Conservation (phyloP, 768 basidiomycete species). For the Suillus americanus region DNA sequence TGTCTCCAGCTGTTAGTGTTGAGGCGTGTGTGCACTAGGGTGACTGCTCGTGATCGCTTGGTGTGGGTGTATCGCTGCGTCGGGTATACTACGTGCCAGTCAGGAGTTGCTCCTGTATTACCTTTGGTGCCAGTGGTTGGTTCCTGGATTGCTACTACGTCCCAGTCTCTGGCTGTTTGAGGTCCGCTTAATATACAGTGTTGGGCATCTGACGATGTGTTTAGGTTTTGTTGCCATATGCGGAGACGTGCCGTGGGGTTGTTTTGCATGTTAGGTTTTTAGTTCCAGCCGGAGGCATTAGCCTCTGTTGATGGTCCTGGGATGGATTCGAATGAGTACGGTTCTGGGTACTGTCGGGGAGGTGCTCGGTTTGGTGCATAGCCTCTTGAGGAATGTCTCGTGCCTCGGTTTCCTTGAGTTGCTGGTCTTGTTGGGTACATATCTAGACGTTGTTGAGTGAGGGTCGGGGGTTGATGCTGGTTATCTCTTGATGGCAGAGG, state of each 20-base stretch:
- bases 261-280: not conserved
- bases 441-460: not conserved
- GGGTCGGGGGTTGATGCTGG: not conserved
- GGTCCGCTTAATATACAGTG: slow-evolving; percentile 14
- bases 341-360: not conserved
- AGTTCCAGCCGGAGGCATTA: not conserved
- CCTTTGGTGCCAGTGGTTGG: not conserved
- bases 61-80: not conserved
- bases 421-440: not conserved
- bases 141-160: slow-evolving; percentile 8
- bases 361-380: not conserved
- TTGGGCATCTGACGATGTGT: slow-evolving; percentile 23
- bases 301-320: not conserved
- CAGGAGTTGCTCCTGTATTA: not conserved
- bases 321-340: not conserved
- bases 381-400: not conserved
- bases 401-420: not conserved
- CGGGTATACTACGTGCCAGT: not conserved
- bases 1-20: slow-evolving; percentile 23
- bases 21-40: slow-evolving; percentile 18
- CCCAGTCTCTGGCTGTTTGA: slow-evolving; percentile 1
- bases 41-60: slow-evolving; percentile 13
- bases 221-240: slow-evolving; percentile 31
- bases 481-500: not conserved
- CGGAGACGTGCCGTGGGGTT: slow-evolving; percentile 7